Percentiles rank a stretch among this genome's conserved stretches.
phyloP scores from a whole-genome alignment of 1,284 basidiomycete species.

The Meripilus lineatus region DNA sequence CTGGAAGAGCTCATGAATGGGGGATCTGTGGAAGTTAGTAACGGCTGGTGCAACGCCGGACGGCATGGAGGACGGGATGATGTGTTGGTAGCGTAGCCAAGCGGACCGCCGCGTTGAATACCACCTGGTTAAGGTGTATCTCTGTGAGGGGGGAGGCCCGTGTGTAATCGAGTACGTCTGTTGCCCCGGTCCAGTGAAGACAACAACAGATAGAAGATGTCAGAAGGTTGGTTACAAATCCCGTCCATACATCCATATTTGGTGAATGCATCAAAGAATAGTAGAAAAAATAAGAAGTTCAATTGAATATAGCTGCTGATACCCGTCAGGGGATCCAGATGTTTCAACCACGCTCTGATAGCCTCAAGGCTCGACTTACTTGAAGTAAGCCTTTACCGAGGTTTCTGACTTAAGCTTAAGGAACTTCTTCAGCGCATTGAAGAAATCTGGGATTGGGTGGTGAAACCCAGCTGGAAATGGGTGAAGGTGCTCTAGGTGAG shows the following conservation, averaged over 20 bases:
- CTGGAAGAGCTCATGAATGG: slow-evolving; percentile 13
- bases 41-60: too few species aligned
- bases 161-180: slow-evolving; percentile 19
- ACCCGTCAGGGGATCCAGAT: slow-evolving; percentile 35
- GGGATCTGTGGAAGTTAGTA: slow-evolving; percentile 14
- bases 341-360: slow-evolving; percentile 61
- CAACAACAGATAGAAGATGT: too few species aligned
- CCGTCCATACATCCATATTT: too few species aligned
- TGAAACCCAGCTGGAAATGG: slow-evolving; percentile 31
- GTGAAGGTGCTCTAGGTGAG: slow-evolving; percentile 44
- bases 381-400: too few species aligned
- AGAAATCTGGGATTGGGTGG: slow-evolving; percentile 67
- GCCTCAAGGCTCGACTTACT: slow-evolving; percentile 65
- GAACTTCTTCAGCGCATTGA: slow-evolving; percentile 65
- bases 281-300: too few species aligned
- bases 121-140: slow-evolving; percentile 20
- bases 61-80: slow-evolving; percentile 26
- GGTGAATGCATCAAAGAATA: too few species aligned
- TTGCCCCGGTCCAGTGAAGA: slow-evolving; percentile 19
- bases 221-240: too few species aligned
- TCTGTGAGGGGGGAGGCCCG: slow-evolving; percentile 18
- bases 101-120: slow-evolving; percentile 23
- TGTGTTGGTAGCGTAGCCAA: slow-evolving; percentile 26
- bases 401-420: slow-evolving; percentile 68
- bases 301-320: too few species aligned